Evolutionary conservation across 164 flowering plant species (phyloP), one percentile per base, ranked within the genome.

Genomic region (Liriodendron chinense): DNA sequence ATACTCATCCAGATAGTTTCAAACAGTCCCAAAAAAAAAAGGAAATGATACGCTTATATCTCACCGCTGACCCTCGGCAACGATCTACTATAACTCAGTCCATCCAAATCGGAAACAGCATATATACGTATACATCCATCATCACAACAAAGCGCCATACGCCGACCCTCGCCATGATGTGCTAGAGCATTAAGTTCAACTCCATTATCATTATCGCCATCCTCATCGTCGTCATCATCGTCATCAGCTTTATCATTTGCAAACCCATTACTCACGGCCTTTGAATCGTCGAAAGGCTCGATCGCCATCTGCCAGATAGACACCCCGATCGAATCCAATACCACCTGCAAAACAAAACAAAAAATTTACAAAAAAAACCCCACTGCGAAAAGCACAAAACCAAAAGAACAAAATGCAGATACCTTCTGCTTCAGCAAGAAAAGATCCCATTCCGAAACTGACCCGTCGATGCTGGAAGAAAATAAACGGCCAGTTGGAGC

Each of bases 231-330:
- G 64, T 20, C 13, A 7, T 71, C 74, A 71, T 78, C 92, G 49
- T 71, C 22, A 67, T 82, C 80, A 72, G 76, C 81, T 7, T 21
- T 71, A 56, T 69, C 77, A 76, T 77, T 81, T 70, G 76, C 78
- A 82, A 76, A 74, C n/a, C 97, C 97, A 86, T 94, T 96, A 65
- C 74, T 83, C 50, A 76, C 64, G 21, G 47, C 64, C 1, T 71
- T 79, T 1, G 82, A 26, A 71, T 80, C 84, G 69, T 72, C 77
- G 47, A 71, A 49, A 14, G 95, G 93, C 53, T 90, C 89, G 3
- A 84, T 83, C 56, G 99, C 97, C 90, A 96, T 92, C 85, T 96
- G 93, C 99, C 99, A 96, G 68, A 96, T 92, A 3, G 99, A 89
- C 26, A 86, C 89, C 10, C 96, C 98, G 76, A 87, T 86, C 4